Evolutionary conservation across 768 basidiomycete species (phyloP), one percentile per base, ranked within the genome.

Genomic region (Phylloporus scabripes): DNA sequence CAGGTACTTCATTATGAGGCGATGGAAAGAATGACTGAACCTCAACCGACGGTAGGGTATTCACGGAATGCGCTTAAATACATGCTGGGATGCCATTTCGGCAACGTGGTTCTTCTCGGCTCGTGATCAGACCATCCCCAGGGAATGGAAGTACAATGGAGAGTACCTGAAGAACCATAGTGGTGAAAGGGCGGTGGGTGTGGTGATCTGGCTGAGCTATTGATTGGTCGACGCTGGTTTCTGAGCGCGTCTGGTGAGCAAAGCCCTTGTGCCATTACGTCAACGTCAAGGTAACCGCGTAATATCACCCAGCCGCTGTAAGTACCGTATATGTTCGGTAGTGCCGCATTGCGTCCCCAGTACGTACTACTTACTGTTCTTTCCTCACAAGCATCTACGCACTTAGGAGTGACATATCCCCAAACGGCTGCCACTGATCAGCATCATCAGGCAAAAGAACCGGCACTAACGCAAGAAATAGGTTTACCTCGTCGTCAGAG

Each of bases 1-100:
- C 2, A 54, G 24, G 46, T 49, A 51, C 45, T 31, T 61, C 65
- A 68, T 66, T 6, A 50, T 50, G 40, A 40, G 42, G 34, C 26
- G 32, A 24, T 2, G 17, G 45, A 52, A 41, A 26, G 12, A 36
- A 8, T 32, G 12, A 37, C 21, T 20, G 23, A 42, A 57, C 2
- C 47, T 31, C 18, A 12, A 45, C 37, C 32, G 32, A 34, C 9
- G 7, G n/a, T n/a, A 20, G 1, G 23, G 7, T 37, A 40, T 7
- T 46, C 26, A 24, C 5, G 18, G 8, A 36, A 50, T 39, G 6
- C 2, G 48, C 36, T 26, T 36, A 28, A 39, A 41, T 56, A 56
- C 55, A 50, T 50, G 49, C 46, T 45, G 42, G 33, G 46, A 36
- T 24, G 15, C 34, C 34, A 23, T 31, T n/a, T 37, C 28, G 14